phyloP scores from a whole-genome alignment of 1,139 yeast genomes.

The Suhomyces kunorum region DNA sequence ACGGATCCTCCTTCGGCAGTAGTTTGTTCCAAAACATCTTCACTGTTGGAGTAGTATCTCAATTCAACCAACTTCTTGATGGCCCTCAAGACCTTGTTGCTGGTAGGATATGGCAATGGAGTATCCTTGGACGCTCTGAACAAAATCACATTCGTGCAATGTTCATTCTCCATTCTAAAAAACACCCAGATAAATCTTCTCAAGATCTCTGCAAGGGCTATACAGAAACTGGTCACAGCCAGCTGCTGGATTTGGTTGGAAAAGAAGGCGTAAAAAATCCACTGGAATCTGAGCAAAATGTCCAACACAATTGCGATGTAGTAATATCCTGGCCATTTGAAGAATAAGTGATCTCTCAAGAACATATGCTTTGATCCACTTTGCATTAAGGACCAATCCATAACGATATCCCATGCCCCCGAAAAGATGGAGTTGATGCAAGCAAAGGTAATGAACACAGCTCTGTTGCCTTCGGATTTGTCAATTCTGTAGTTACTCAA shows the following conservation, averaged over 20 bases:
- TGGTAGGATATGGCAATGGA: slow-evolving; percentile 74
- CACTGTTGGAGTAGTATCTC: slow-evolving; percentile 23
- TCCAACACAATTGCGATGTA: slow-evolving; percentile 74
- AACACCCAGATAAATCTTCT: slow-evolving; percentile 87
- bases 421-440: slow-evolving; percentile 68
- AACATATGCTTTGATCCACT: slow-evolving; percentile 56
- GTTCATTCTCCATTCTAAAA: slow-evolving; percentile 95
- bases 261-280: slow-evolving; percentile 83
- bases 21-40: slow-evolving; percentile 2
- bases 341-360: slow-evolving; percentile 72
- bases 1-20: not conserved
- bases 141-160: slow-evolving; percentile 80
- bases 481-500: slow-evolving; percentile 79
- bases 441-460: slow-evolving; percentile 73
- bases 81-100: slow-evolving; percentile 39
- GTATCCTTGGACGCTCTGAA: slow-evolving; percentile 86
- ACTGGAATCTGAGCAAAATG: slow-evolving; percentile 76
- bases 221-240: slow-evolving; percentile 82
- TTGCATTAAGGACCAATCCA: slow-evolving; percentile 95
- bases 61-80: slow-evolving; percentile 42
- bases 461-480: slow-evolving; percentile 43
- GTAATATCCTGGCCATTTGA: slow-evolving; percentile 58
- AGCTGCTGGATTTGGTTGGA: slow-evolving; percentile 80
- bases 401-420: slow-evolving; percentile 82
- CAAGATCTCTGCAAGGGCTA: slow-evolving; percentile 78